A percentile compares a stretch with the other conserved stretches of the same genome.
phyloP scores from a whole-genome alignment of 768 basidiomycete species.

The Phanerochaete sordida region DNA sequence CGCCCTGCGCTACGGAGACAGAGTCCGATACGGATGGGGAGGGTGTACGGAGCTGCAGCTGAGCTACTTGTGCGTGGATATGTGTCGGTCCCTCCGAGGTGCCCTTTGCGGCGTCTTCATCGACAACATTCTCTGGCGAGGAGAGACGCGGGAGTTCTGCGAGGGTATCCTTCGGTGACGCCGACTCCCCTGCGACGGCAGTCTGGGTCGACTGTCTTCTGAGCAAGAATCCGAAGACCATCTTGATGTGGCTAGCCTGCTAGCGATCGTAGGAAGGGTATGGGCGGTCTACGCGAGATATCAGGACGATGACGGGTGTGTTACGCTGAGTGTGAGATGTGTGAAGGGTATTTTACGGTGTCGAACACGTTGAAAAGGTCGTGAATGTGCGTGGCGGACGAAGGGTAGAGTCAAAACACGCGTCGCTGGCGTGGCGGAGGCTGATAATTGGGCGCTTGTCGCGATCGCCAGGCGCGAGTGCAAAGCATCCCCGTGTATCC shows the following conservation, averaged over 20 bases:
- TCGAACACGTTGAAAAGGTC: neutral
- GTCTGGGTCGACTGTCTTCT: constrained; percentile 9
- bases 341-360: neutral
- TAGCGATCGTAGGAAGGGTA: constrained; percentile 2
- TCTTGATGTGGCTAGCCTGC: constrained; percentile 8
- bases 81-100: constrained; percentile 3
- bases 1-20: constrained; percentile 18
- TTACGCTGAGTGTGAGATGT: neutral
- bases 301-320: neutral
- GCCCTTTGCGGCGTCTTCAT: constrained; percentile 8
- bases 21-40: constrained; percentile 43
- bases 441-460: neutral
- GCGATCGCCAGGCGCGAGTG: neutral
- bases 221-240: constrained; percentile 28
- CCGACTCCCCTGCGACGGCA: constrained; percentile 9
- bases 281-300: neutral
- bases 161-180: neutral
- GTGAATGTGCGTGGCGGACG: neutral
- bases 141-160: neutral
- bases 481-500: no score
- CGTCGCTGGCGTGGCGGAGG: neutral
- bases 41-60: constrained; percentile 47
- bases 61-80: neutral
- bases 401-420: neutral
- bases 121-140: constrained; percentile 3